Percentiles rank a stretch among this genome's conserved stretches.
Conservation (phyloP, 768 basidiomycete species). For the Auriscalpium microsporum region DNA sequence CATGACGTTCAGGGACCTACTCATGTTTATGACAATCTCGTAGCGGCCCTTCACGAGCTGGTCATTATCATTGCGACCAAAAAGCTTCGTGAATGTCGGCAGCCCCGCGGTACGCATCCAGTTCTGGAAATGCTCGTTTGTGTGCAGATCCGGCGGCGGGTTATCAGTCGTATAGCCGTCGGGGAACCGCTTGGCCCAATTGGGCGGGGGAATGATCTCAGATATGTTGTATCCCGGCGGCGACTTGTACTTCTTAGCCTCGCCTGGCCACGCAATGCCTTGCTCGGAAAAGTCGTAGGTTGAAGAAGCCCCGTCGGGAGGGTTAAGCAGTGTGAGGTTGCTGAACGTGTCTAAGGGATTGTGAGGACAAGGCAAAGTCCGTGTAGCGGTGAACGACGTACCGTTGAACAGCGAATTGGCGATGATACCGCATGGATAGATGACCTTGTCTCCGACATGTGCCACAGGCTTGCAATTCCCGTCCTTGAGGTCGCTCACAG, state of each 20-base stretch:
- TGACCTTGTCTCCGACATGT: conserved; percentile 37
- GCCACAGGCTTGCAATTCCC: conserved; percentile 88
- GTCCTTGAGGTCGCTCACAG: conserved; percentile 37
- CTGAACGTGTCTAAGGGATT: conserved; percentile 64
- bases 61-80: conserved; percentile 80
- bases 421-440: conserved; percentile 95
- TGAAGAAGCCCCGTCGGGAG: conserved; percentile 33
- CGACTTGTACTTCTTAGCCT: conserved; percentile 79
- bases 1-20: conserved; percentile 38
- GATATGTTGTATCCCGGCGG: conserved; percentile 54
- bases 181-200: conserved; percentile 74
- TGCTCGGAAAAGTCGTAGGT: conserved; percentile 66
- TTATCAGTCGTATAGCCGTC: conserved; percentile 57
- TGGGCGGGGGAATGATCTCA: conserved; percentile 84
- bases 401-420: conserved; percentile 98
- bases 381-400: conserved; percentile 23
- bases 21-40: conserved; percentile 66
- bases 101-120: conserved; percentile 99
- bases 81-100: conserved; percentile 94
- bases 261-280: conserved; percentile 95
- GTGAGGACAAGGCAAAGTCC: background rate
- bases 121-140: conserved; percentile 93
- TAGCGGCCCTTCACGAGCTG: conserved; percentile 68
- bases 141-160: conserved; percentile 63
- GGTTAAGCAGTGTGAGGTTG: conserved; percentile 49